Evolutionary conservation across 768 basidiomycete species (phyloP).

Genomic region (Pulveroboletus sp.): DNA sequence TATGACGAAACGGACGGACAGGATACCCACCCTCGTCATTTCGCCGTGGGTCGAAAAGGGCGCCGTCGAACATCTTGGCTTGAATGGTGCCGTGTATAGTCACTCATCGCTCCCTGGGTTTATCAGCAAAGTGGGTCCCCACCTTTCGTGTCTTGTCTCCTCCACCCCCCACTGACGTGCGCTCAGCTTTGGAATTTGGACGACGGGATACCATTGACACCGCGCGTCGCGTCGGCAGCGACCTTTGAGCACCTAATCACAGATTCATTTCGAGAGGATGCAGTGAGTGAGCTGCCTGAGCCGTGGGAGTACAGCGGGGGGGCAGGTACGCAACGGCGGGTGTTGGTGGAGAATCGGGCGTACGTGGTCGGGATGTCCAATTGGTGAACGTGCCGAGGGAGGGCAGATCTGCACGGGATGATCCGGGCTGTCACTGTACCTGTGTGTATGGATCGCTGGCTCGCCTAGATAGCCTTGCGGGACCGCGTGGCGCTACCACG

Average conservation of each 20-base stretch:
- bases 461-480: no score
- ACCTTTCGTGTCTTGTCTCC: no score
- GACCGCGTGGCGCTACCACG: no score
- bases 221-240: constrained; percentile 18
- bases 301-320: constrained; percentile 19
- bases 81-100: constrained; percentile 14
- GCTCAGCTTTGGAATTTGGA: constrained; percentile 26
- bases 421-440: no score
- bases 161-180: no score
- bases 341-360: not conserved
- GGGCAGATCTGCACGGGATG: no score
- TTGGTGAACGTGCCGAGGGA: no score
- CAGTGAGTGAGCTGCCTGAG: constrained; percentile 12
- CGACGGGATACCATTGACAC: constrained; percentile 18
- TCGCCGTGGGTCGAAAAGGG: constrained; percentile 26
- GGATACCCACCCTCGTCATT: constrained; percentile 20
- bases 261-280: constrained; percentile 17
- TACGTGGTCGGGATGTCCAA: not conserved
- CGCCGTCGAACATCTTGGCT: constrained; percentile 8
- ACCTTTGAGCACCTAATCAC: constrained; percentile 26
- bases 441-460: no score
- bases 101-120: constrained; percentile 23
- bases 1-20: no score
- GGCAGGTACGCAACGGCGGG: no score
- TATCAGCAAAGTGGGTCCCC: constrained; percentile 14